Percentiles rank a stretch among this genome's conserved stretches.
phyloP scores from a whole-genome alignment of 768 basidiomycete species.

The Kwoniella bestiolae region DNA sequence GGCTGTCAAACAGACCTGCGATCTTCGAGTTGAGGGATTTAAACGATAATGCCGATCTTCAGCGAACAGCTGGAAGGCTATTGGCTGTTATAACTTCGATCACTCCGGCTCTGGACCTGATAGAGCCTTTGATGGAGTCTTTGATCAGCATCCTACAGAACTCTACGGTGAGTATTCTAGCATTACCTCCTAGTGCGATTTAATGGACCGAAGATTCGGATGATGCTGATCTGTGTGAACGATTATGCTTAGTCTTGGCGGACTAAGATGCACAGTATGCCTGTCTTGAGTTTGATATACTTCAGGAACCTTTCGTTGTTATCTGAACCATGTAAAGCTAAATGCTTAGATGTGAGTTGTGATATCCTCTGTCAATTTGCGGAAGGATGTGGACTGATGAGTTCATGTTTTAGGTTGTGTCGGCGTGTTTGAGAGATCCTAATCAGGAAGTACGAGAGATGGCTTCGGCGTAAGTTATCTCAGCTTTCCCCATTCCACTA shows the following conservation, averaged over 20 bases:
- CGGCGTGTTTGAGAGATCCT: slow-evolving; percentile 83
- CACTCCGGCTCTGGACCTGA: slow-evolving; percentile 70
- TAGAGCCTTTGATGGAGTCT: slow-evolving; percentile 70
- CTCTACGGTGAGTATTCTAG: slow-evolving; percentile 69
- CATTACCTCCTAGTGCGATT: background rate
- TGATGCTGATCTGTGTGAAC: slow-evolving; percentile 11
- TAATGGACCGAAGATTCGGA: background rate
- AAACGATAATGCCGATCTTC: slow-evolving; percentile 77
- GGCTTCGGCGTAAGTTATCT: slow-evolving; percentile 67
- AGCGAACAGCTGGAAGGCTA: slow-evolving; percentile 77
- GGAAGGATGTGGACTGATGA: background rate
- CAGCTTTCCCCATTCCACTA: background rate
- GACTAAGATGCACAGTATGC: slow-evolving; percentile 81
- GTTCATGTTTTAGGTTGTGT: slow-evolving; percentile 64
- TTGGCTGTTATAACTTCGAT: slow-evolving; percentile 81
- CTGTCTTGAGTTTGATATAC: slow-evolving; percentile 87
- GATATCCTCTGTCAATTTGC: background rate
- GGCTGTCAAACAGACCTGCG: slow-evolving; percentile 68
- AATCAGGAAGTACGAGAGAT: slow-evolving; percentile 92
- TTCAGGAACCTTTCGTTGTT: slow-evolving; percentile 84
- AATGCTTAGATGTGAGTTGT: slow-evolving; percentile 71
- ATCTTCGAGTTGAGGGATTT: slow-evolving; percentile 88
- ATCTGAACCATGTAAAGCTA: slow-evolving; percentile 68
- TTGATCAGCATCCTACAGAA: slow-evolving; percentile 80
- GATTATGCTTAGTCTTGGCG: slow-evolving; percentile 73